Evolutionary conservation across 148 eudicot species (phyloP), one percentile per base, ranked within the genome.

Genomic region (Rhododendron ovatum): DNA sequence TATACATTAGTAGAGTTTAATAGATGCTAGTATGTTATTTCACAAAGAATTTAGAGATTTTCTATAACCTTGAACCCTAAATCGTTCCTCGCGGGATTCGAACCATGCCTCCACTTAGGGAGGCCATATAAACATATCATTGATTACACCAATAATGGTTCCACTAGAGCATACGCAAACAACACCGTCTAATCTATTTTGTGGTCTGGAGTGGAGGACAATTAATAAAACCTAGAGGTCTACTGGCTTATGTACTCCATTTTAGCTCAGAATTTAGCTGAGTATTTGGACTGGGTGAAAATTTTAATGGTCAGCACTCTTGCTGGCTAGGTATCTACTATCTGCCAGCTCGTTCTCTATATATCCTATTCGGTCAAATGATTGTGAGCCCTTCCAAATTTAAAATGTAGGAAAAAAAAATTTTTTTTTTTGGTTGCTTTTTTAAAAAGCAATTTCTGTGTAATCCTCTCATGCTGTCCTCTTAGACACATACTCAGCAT

Each of bases 401-500:
- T 20, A 5, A 20, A 63, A 63, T 63, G 10, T 5, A 18, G 28
- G 7, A 63, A 24, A 63, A 24, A 63, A 20, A 24, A 63, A 20
- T 18, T 15, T 18, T 2, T 63, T 61, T 5, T 63, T 41, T 41
- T 41, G 6, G 45, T 1, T 63, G 26, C 11, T 63, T 24, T 63
- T 63, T 63, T 6, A 8, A 20, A 20, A 8, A 6, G 0, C 28
- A 63, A 63, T 63, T 20, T 63, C 1, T 63, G 6, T 63, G 2
- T 8, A 63, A 6, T 41, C 45, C 28, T 12, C 39, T 30, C 83
- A 11, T 79, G 82, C 35, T 47, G 51, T 80, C 59, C 82, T 80
- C 82, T 26, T 80, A 11, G 82, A 80, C 59, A 50, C n/a, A 33
- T 24, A 80, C 83, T 78, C 83, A 80, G 83, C 83, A 80, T 80